Percentiles rank a stretch among this genome's conserved stretches.
Evolutionary conservation across 345 rosid genomes (phyloP).

Genomic region (Excoecaria cochinchinensis): DNA sequence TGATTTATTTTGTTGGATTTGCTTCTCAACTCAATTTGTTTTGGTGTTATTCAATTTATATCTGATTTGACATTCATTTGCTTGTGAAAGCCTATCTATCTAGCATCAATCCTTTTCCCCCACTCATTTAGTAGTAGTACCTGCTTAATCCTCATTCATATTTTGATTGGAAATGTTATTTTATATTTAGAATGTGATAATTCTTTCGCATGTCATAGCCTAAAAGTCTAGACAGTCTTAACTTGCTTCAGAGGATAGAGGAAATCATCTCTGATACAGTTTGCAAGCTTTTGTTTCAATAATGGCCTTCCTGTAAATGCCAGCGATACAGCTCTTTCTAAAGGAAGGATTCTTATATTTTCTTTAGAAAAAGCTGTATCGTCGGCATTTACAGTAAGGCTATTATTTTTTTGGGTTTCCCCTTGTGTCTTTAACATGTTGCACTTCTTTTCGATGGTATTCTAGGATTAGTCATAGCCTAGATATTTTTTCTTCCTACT

Average conservation of each 20-base stretch:
- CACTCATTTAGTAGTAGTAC: neutral
- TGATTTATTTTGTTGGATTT: neutral
- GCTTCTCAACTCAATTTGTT: neutral
- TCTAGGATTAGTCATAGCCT: no score
- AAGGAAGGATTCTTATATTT: neutral
- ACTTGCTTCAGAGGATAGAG: neutral
- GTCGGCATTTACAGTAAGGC: no score
- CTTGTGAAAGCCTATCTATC: neutral
- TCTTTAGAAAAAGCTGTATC: neutral
- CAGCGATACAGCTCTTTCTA: no score
- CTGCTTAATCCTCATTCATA: neutral
- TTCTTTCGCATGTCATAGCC: neutral
- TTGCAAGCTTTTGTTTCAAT: neutral
- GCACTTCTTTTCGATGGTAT: no score
- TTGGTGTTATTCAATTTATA: neutral
- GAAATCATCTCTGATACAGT: neutral
- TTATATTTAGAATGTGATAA: neutral
- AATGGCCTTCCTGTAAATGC: neutral
- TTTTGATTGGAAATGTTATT: neutral
- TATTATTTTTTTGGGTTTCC: no score
- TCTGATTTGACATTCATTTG: neutral
- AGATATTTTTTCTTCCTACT: no score
- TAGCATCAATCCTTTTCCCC: neutral
- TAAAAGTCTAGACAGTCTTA: neutral
- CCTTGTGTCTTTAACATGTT: no score